Conservation (phyloP, 2,329 filamentous ascomycete genomes). For the Penicillium occitanis region DNA sequence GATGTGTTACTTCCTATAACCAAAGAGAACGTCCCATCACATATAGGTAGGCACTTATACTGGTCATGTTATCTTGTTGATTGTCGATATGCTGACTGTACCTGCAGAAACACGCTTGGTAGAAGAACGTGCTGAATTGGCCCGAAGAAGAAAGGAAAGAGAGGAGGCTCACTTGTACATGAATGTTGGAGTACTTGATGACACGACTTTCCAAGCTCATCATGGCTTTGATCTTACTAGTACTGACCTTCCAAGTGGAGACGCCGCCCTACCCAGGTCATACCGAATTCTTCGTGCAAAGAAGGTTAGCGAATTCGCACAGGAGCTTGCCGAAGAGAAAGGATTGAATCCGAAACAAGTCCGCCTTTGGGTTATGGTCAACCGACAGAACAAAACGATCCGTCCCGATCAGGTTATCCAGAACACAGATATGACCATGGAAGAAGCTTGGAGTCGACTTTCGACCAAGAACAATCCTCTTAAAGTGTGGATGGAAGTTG, state of each 20-base stretch:
- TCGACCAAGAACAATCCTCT: slow-evolving; percentile 68
- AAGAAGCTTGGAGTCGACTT: slow-evolving; percentile 69
- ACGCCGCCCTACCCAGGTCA: slow-evolving; percentile 67
- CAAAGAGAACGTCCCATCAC: slow-evolving; percentile 75
- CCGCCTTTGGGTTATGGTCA: slow-evolving; percentile 95
- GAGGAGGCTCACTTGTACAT: slow-evolving; percentile 95
- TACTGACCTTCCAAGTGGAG: slow-evolving; percentile 61
- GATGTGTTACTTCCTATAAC: slow-evolving; percentile 74
- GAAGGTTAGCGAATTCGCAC: slow-evolving; percentile 72
- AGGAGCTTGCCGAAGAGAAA: slow-evolving; percentile 68
- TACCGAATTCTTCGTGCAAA: slow-evolving; percentile 75
- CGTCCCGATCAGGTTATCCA: slow-evolving; percentile 84
- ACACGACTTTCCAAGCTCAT: slow-evolving; percentile 76
- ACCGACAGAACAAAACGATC: slow-evolving; percentile 94
- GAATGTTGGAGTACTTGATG: slow-evolving; percentile 75
- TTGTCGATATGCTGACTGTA: background rate
- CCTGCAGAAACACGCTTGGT: slow-evolving; percentile 66
- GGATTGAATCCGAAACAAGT: slow-evolving; percentile 67
- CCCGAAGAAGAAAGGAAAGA: slow-evolving; percentile 79
- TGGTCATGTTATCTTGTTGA: background rate
- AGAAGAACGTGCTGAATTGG: slow-evolving; percentile 74
- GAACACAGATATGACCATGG: slow-evolving; percentile 73
- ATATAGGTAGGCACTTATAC: slow-evolving; percentile 63
- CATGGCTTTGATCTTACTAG: slow-evolving; percentile 79
- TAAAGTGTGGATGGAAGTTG: slow-evolving; percentile 82